phyloP scores from a whole-genome alignment of 768 basidiomycete species.

The Calocera cornea region DNA sequence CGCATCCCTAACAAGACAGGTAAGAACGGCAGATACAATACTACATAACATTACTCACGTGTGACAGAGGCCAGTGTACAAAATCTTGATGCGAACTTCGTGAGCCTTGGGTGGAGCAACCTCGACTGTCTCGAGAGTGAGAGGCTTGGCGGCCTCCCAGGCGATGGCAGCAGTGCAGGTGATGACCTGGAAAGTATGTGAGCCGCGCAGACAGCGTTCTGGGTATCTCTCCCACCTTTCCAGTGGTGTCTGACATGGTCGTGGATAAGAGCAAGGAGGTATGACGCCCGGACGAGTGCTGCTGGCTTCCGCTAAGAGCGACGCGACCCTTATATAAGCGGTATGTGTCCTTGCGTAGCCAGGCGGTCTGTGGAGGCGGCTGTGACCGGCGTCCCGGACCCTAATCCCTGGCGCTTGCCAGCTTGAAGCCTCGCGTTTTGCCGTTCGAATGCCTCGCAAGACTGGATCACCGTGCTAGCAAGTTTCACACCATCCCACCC shows the following conservation, averaged over 20 bases:
- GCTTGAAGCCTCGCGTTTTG: too few relatives aligned
- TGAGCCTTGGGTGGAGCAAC: conserved; percentile 80
- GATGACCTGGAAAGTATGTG: conserved; percentile 31
- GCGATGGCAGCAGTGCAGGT: conserved; percentile 87
- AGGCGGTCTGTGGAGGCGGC: conserved; percentile 2
- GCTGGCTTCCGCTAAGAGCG: background rate
- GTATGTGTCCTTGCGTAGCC: too few relatives aligned
- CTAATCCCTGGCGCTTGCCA: too few relatives aligned
- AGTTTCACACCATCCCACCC: background rate
- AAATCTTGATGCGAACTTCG: conserved; percentile 88
- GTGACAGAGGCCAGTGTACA: conserved; percentile 94
- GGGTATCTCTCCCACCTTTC: conserved; percentile 31
- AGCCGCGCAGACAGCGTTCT: background rate
- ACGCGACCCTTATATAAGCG: background rate
- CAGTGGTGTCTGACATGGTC: conserved; percentile 59
- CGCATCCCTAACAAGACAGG: conserved; percentile 44
- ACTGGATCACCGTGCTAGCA: background rate
- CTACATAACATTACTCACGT: conserved; percentile 35
- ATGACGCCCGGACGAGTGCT: background rate
- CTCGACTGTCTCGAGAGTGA: conserved; percentile 82
- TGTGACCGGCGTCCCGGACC: background rate
- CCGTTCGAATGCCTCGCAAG: too few relatives aligned
- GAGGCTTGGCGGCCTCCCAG: conserved; percentile 80
- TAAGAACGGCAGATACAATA: background rate
- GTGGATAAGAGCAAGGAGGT: conserved; percentile 17